Evolutionary conservation across 192 early-diverging fungal species (phyloP).

Genomic region (Gamsiella multidivaricata): DNA sequence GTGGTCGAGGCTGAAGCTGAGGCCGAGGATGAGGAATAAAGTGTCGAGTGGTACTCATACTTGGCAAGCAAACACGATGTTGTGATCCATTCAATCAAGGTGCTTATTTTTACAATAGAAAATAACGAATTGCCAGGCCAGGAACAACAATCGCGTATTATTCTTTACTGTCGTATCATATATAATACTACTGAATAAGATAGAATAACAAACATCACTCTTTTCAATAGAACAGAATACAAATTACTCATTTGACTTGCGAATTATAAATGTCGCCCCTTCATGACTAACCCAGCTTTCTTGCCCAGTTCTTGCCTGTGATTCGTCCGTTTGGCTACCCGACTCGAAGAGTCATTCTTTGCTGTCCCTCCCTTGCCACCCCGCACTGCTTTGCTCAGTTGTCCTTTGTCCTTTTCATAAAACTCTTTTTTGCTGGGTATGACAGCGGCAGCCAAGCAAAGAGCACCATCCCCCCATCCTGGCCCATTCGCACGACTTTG

Average conservation of each 20-base stretch:
- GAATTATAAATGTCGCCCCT: too few relatives aligned
- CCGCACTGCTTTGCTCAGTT: too few relatives aligned
- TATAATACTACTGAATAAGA: neutral
- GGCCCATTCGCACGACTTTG: slow-evolving; percentile 23
- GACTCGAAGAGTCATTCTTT: slow-evolving; percentile 26
- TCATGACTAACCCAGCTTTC: slow-evolving; percentile 24
- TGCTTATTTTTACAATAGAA: too few relatives aligned
- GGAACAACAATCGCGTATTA: slow-evolving; percentile 2
- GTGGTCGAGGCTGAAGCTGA: neutral
- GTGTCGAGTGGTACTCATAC: slow-evolving; percentile 6
- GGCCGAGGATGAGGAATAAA: slow-evolving; percentile 7
- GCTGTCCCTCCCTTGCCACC: too few relatives aligned
- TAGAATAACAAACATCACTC: too few relatives aligned
- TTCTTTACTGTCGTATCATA: neutral
- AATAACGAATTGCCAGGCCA: too few relatives aligned
- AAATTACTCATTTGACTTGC: slow-evolving; percentile 6
- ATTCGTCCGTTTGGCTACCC: slow-evolving; percentile 27
- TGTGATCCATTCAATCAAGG: too few relatives aligned
- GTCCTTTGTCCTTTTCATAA: slow-evolving; percentile 28
- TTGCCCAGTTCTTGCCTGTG: slow-evolving; percentile 24
- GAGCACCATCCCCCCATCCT: slow-evolving; percentile 31
- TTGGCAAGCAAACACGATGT: neutral
- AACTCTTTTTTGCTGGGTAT: slow-evolving; percentile 18
- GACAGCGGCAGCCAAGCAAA: slow-evolving; percentile 32
- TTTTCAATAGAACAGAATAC: too few relatives aligned